A percentile compares a stretch with the other conserved stretches of the same genome.
Conservation (phyloP, 306 rosid species). For the Quercus wislizeni region DNA sequence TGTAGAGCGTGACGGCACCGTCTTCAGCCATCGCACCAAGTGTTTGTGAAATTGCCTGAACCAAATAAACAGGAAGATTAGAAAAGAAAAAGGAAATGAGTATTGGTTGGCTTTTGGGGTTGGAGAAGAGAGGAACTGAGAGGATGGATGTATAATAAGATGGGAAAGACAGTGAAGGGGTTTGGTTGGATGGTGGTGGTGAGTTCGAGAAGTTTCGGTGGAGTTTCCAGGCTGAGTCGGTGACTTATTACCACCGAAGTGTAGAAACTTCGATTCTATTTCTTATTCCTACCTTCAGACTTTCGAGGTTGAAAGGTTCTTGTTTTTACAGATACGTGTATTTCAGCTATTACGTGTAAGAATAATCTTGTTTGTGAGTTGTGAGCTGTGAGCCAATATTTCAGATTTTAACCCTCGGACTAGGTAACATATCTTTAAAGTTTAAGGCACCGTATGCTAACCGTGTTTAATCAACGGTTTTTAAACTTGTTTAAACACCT, state of each 20-base stretch:
- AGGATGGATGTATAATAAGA: not conserved
- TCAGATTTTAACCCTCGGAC: no score
- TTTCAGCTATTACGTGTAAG: no score
- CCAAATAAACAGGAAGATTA: not conserved
- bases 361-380: no score
- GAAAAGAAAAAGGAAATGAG: not conserved
- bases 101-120: no score
- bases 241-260: not conserved
- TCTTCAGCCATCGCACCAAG: constrained; percentile 45
- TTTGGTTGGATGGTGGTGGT: not conserved
- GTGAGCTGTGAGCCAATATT: no score
- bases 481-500: no score
- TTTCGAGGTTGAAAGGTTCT: not conserved
- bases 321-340: not conserved
- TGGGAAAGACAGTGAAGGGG: not conserved
- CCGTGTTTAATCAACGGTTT: no score
- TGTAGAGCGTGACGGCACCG: constrained; percentile 50
- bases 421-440: no score
- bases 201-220: constrained; percentile 35
- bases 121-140: no score
- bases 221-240: constrained; percentile 1
- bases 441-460: no score
- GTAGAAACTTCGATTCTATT: constrained; percentile 32
- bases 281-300: not conserved
- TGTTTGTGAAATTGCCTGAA: constrained; percentile 31